phyloP scores from a whole-genome alignment of 2,329 filamentous ascomycete genomes.

The Acrocalymma vagum region DNA sequence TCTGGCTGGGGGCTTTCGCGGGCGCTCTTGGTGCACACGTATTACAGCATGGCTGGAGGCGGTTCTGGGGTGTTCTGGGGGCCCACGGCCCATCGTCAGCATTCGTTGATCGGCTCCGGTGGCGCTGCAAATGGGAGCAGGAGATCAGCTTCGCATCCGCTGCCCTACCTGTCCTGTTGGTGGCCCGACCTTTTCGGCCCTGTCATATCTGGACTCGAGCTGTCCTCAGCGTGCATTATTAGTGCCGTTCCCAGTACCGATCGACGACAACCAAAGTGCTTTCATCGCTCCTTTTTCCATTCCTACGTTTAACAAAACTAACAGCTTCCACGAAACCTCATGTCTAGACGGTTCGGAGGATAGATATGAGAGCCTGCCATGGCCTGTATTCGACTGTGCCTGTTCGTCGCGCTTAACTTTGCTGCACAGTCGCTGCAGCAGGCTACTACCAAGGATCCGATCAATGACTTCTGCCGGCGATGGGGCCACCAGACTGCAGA shows the following conservation, averaged over 20 bases:
- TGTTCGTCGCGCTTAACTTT: slow-evolving; percentile 37
- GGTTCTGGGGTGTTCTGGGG: slow-evolving; percentile 26
- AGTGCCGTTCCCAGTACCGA: too few species aligned
- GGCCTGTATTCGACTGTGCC: slow-evolving; percentile 35
- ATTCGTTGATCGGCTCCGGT: slow-evolving; percentile 10
- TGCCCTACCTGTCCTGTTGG: slow-evolving; percentile 22
- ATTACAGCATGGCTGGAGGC: slow-evolving; percentile 36
- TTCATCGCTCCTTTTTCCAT: slow-evolving; percentile 15
- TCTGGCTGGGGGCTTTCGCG: slow-evolving; percentile 15
- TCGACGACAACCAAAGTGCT: too few species aligned
- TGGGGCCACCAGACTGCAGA: slow-evolving; percentile 68
- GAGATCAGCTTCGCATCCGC: slow-evolving; percentile 24
- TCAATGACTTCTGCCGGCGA: slow-evolving; percentile 59
- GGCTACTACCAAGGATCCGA: slow-evolving; percentile 63
- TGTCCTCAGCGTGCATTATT: too few species aligned
- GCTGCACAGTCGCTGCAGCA: slow-evolving; percentile 39
- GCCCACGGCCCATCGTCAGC: slow-evolving; percentile 29
- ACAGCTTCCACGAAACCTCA: slow-evolving; percentile 23
- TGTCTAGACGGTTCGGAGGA: slow-evolving; percentile 18
- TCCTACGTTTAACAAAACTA: slow-evolving; percentile 15
- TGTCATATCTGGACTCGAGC: slow-evolving; percentile 28
- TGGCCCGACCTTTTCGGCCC: slow-evolving; percentile 37
- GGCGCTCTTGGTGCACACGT: slow-evolving; percentile 34
- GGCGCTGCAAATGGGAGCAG: slow-evolving; percentile 29
- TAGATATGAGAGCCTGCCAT: slow-evolving; percentile 40